These are phyloP conservation scores for Tephrocybe rancida DNA, from an alignment of 768 basidiomycete species.

Conservation along the genomic window DNA sequence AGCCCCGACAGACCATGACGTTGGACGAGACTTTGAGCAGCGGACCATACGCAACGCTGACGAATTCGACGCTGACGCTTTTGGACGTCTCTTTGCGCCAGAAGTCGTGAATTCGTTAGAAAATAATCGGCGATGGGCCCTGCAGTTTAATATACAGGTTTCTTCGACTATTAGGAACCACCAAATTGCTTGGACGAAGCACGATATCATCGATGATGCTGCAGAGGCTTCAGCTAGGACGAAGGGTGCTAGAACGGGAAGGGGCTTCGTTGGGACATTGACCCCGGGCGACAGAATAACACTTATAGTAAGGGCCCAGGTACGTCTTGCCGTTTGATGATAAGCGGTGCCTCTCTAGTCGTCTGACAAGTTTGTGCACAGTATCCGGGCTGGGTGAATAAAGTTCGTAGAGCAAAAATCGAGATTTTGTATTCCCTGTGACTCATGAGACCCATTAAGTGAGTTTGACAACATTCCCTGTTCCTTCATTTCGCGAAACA, in stretches of 20 bases:
- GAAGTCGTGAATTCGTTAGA: slow-evolving; percentile 17
- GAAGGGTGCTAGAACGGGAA: slow-evolving; percentile 14
- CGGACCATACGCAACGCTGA: neutral
- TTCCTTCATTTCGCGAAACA: no score
- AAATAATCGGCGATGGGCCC: slow-evolving; percentile 19
- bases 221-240: slow-evolving; percentile 14
- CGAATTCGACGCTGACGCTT: slow-evolving; percentile 7
- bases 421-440: slow-evolving; percentile 28
- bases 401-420: slow-evolving; percentile 22
- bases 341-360: neutral
- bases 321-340: slow-evolving; percentile 6
- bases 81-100: neutral
- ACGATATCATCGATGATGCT: slow-evolving; percentile 11
- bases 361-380: slow-evolving; percentile 7
- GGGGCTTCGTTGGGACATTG: slow-evolving; percentile 22
- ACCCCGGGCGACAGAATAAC: slow-evolving; percentile 23
- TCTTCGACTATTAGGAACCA: slow-evolving; percentile 17
- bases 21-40: neutral
- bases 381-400: slow-evolving; percentile 32
- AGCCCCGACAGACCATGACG: neutral
- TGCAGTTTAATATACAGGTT: slow-evolving; percentile 32
- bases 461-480: no score
- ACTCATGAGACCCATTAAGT: neutral
- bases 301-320: slow-evolving; percentile 30
- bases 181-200: slow-evolving; percentile 24